Evolutionary conservation across 768 basidiomycete genomes (phyloP).

Genomic region (Cantharellus anzutake): DNA sequence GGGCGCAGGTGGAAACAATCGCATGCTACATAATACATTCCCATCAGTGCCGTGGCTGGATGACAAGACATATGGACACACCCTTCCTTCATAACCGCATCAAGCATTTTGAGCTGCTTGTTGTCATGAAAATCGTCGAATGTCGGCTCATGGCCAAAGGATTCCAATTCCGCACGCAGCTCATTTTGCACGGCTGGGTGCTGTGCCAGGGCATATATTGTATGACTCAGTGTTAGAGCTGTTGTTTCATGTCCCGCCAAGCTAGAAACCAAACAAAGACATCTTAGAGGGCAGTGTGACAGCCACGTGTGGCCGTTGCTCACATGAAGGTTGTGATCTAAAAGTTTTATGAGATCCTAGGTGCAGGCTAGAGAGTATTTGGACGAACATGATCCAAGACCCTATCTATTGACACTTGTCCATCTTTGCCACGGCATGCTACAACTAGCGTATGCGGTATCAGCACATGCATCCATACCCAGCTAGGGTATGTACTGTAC

Average conservation of each 20-base stretch:
- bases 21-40: constrained; percentile 15
- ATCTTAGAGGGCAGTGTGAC: too few relatives aligned
- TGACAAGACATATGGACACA: constrained; percentile 9
- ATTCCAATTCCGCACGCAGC: constrained; percentile 23
- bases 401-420: too few relatives aligned
- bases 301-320: too few relatives aligned
- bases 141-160: constrained; percentile 13
- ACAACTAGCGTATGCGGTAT: too few relatives aligned
- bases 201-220: constrained; percentile 23
- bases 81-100: constrained; percentile 27
- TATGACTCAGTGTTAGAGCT: constrained; percentile 19
- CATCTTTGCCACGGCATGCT: too few relatives aligned
- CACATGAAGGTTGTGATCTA: too few relatives aligned
- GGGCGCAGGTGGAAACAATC: constrained; percentile 23
- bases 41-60: not conserved
- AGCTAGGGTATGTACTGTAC: too few relatives aligned
- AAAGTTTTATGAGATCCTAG: too few relatives aligned
- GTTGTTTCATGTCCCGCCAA: constrained; percentile 29
- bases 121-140: constrained; percentile 20
- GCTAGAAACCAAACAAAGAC: constrained; percentile 9
- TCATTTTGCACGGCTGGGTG: constrained; percentile 20
- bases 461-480: too few relatives aligned
- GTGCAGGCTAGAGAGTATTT: too few relatives aligned
- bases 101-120: constrained; percentile 20
- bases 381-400: too few relatives aligned